phyloP scores from a whole-genome alignment of 768 basidiomycete species.

The Lactarius evosmus region DNA sequence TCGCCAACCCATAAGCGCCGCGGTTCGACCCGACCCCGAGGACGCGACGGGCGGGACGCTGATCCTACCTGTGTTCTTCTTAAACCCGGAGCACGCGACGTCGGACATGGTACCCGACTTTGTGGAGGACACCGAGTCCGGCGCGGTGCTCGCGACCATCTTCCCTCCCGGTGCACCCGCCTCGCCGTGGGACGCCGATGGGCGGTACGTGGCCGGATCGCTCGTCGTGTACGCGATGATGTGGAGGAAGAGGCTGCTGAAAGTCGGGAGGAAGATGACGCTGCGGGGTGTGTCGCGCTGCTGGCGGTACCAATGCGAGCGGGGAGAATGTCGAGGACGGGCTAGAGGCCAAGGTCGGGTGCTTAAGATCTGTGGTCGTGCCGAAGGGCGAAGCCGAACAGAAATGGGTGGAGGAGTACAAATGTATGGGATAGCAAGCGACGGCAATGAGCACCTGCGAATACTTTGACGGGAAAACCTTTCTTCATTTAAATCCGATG shows the following conservation, averaged over 20 bases:
- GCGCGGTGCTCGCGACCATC: conserved; percentile 72
- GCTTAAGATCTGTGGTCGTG: conserved; percentile 73
- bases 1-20: conserved; percentile 57
- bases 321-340: conserved; percentile 74
- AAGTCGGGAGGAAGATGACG: conserved; percentile 89
- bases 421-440: conserved; percentile 43
- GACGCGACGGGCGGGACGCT: conserved; percentile 58
- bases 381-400: conserved; percentile 74
- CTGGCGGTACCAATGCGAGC: conserved; percentile 39
- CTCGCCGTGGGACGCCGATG: conserved; percentile 74
- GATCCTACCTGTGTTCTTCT: conserved; percentile 84
- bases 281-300: conserved; percentile 66
- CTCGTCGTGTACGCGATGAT: conserved; percentile 86
- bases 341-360: conserved; percentile 78
- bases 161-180: conserved; percentile 66
- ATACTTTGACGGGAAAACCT: neutral
- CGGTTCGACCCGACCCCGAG: conserved; percentile 65
- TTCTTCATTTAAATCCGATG: too few species aligned
- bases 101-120: conserved; percentile 92
- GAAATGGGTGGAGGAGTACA: conserved; percentile 88
- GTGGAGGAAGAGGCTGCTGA: conserved; percentile 68
- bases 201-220: conserved; percentile 60
- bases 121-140: conserved; percentile 79
- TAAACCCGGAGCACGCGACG: conserved; percentile 86
- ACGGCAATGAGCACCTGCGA: neutral